These are phyloP conservation scores for Sarocladiaceae sp. DNA, from an alignment of 2,329 filamentous ascomycete genomes.

Conservation along the genomic window DNA sequence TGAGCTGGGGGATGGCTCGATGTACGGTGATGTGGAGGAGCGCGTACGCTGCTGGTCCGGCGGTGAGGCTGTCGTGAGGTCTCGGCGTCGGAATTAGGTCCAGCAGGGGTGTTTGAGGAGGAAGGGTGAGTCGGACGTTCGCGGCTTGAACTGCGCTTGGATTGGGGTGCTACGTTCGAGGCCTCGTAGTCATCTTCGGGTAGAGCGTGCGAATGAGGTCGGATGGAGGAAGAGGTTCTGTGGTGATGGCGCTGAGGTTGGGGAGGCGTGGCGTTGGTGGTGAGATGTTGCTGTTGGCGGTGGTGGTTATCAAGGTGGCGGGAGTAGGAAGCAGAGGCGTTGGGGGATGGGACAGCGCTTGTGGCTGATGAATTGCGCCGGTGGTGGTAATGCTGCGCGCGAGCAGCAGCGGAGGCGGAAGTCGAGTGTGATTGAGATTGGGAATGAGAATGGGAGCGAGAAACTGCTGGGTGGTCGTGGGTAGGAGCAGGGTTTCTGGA, in stretches of 20 bases:
- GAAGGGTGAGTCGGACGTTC: constrained; percentile 39
- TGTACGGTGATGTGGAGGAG: constrained; percentile 16
- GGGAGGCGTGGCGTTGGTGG: constrained; percentile 4
- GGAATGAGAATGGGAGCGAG: constrained; percentile 6
- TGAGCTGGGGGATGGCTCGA: neutral
- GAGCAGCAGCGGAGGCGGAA: constrained; percentile 1
- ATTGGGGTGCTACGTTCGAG: constrained; percentile 55
- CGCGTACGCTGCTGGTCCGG: neutral
- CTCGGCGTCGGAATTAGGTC: constrained; percentile 34
- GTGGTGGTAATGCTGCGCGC: constrained; percentile 7
- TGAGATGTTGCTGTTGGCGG: constrained; percentile 7
- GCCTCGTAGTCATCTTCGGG: constrained; percentile 68
- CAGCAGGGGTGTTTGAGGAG: constrained; percentile 35
- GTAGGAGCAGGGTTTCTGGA: constrained; percentile 1
- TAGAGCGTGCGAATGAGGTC: constrained; percentile 32
- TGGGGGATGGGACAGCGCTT: neutral
- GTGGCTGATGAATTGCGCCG: constrained; percentile 1
- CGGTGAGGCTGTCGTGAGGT: constrained; percentile 15
- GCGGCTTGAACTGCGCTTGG: constrained; percentile 59
- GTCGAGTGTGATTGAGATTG: neutral
- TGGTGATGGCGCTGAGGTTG: constrained; percentile 10
- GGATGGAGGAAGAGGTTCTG: constrained; percentile 9
- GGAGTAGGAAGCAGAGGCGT: neutral
- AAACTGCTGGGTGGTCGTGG: constrained; percentile 6
- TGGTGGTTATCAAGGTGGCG: constrained; percentile 8